Evolutionary conservation across 306 rosid species (phyloP), one percentile per base, ranked within the genome.

Genomic region (Pueraria montana): DNA sequence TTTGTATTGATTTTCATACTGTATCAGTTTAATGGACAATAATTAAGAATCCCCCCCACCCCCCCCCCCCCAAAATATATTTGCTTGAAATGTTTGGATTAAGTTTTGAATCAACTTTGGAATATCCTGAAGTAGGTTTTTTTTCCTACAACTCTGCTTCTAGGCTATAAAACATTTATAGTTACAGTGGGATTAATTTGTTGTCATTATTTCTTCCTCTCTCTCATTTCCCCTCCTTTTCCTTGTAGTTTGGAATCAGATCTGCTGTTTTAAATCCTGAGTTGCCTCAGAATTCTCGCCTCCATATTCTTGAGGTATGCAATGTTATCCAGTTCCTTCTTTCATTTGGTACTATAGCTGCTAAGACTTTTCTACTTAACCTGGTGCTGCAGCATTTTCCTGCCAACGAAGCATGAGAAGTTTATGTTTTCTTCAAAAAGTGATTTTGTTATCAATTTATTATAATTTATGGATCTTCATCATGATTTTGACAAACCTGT

Each of bases 231-330:
- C 32, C 21, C 48, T 36, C 36, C 50, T 80, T 11, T 74, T 61
- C 24, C 66, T 77, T 89, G 79, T 87, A 94, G 98, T 96, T 96
- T 89, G 98, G 99, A 72, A 91, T 96, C 27, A 94, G 87, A 85
- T 91, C 97, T 84, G 98, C 99, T 87, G 93, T 96, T 84, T 87
- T 96, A 71, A 96, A 96, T 90, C 94, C 98, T 6, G 98, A 94
- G 90, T 86, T 96, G 89, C 99, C 99, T 8, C 99, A 94, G 85
- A 94, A 96, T 90, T 96, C 99, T 24, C 97, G 99, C 75, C 93
- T 91, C 80, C 99, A 96, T 84, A 96, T 96, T 86, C 96, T 96
- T 38, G 99, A 96, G 98, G 98, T 94, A 80, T 8, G 88, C 24
- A 76, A 72, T 76, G 27, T 10, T 63, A 78, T 83, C 14, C 36